These are phyloP conservation scores for Epichloe brachyelytri DNA, from an alignment of 2,329 filamentous ascomycete genomes.

Conservation along the genomic window DNA sequence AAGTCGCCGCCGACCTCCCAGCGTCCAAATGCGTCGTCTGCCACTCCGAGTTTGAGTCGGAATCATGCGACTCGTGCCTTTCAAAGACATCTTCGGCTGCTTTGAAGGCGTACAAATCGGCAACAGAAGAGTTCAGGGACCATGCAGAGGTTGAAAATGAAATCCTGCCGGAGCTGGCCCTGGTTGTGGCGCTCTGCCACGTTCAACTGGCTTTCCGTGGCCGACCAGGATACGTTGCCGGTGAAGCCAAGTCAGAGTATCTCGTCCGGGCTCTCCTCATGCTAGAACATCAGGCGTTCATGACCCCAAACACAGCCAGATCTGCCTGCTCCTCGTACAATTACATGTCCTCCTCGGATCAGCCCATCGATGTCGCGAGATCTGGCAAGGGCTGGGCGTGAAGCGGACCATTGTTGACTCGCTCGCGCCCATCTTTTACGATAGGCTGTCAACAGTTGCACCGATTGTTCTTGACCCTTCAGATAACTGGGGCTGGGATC, in stretches of 20 bases:
- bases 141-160: slow-evolving; percentile 7
- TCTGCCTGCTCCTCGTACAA: slow-evolving; percentile 37
- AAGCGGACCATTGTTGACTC: slow-evolving; percentile 47
- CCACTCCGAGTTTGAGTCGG: slow-evolving; percentile 8
- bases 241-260: slow-evolving; percentile 12
- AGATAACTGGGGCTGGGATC: slow-evolving; percentile 20
- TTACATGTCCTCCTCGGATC: slow-evolving; percentile 39
- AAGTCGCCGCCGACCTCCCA: slow-evolving; percentile 10
- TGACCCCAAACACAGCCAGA: slow-evolving; percentile 32
- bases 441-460: slow-evolving; percentile 39
- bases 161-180: slow-evolving; percentile 20
- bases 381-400: slow-evolving; percentile 39
- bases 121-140: slow-evolving; percentile 2
- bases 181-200: slow-evolving; percentile 23
- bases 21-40: slow-evolving; percentile 15
- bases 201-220: slow-evolving; percentile 17
- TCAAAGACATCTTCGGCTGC: slow-evolving; percentile 10
- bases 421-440: slow-evolving; percentile 40
- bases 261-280: slow-evolving; percentile 37
- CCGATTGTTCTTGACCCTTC: slow-evolving; percentile 25
- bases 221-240: slow-evolving; percentile 2
- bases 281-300: slow-evolving; percentile 35
- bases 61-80: slow-evolving; percentile 13
- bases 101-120: slow-evolving; percentile 10
- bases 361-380: slow-evolving; percentile 29